phyloP scores from a whole-genome alignment of 2,329 filamentous ascomycete genomes.

The Diaporthe sp. region DNA sequence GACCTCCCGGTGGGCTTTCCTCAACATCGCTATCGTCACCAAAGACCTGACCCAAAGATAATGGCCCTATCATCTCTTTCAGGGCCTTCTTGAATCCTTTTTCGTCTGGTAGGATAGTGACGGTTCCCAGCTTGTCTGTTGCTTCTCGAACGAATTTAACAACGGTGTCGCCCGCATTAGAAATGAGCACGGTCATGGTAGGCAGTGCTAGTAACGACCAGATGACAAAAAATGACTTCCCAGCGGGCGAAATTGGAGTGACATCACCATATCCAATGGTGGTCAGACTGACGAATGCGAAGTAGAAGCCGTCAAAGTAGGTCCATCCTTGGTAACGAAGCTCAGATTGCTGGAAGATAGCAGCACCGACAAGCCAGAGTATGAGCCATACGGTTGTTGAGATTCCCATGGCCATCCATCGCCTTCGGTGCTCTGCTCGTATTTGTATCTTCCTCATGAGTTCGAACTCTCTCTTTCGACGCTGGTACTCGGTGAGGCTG shows the following conservation, averaged over 20 bases:
- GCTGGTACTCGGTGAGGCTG: conserved; percentile 64
- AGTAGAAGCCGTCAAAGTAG: conserved; percentile 89
- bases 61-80: conserved; percentile 56
- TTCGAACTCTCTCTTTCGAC: conserved; percentile 79
- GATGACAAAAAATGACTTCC: conserved; percentile 91
- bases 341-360: conserved; percentile 75
- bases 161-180: conserved; percentile 86
- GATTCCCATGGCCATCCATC: conserved; percentile 80
- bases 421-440: conserved; percentile 73
- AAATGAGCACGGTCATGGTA: conserved; percentile 88
- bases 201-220: conserved; percentile 90
- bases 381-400: conserved; percentile 78
- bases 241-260: conserved; percentile 81
- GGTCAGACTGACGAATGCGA: conserved; percentile 84
- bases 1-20: conserved; percentile 57
- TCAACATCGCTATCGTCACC: conserved; percentile 51
- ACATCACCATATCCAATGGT: conserved; percentile 92
- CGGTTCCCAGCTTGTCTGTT: conserved; percentile 68
- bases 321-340: conserved; percentile 70
- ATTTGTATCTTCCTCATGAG: conserved; percentile 86
- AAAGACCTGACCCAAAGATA: conserved; percentile 61
- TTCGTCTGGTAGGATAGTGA: conserved; percentile 73
- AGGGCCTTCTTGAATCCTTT: conserved; percentile 60
- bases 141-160: conserved; percentile 72
- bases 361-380: conserved; percentile 85